Base-by-base conservation (phyloP, 192 early-diverging fungal genomes). In the Linnemannia zychae region DNA sequence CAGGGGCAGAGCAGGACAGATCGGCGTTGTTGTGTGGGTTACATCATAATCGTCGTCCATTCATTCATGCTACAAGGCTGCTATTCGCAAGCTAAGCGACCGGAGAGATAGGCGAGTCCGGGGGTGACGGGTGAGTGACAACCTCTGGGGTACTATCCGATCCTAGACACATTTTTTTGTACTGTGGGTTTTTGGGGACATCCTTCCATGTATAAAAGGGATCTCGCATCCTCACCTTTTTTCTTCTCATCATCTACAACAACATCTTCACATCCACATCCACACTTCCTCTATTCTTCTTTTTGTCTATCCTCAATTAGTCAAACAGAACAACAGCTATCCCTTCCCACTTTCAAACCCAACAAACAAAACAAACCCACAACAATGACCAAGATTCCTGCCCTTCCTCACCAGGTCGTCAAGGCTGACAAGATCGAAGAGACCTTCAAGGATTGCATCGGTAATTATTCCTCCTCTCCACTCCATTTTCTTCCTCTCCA, bases 371-470 rank as follows among this genome's bases (percentile, higher is more conserved):
- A 49, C 71, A 73, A 28, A 50, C 31, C 13, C 5, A 33, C 33
- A 33, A 77, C 53, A 40, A 24, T 38, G 17, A 40, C 20, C 74
- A 76, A 63, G 28, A 77, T 63, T 36, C 31, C 52, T 44, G 74
- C 80, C 24, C 75, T 75, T 20, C 47, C 71, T 28, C 18, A 77
- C 60, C 57, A 65, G 48, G 65, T 48, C 33, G 71, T 82, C 71
- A 69, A 49, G 5, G 75, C 63, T 15, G 70, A 70, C n/a, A 82
- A 82, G 71, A 82, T 82, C 46, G 70, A 74, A 24, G 81, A 82
- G 37, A 69, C 75, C 34, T 82, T 82, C 71, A 82, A 82, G 71
- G 36, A 75, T 17, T 74, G 67, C 12, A 82, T 67, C 48, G 81
- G 81, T 77, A 77, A 22, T 60, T 28, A 7, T 49, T 7, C 72